phyloP scores from a whole-genome alignment of 495 filamentous ascomycete species.

The Neurospora terricola region DNA sequence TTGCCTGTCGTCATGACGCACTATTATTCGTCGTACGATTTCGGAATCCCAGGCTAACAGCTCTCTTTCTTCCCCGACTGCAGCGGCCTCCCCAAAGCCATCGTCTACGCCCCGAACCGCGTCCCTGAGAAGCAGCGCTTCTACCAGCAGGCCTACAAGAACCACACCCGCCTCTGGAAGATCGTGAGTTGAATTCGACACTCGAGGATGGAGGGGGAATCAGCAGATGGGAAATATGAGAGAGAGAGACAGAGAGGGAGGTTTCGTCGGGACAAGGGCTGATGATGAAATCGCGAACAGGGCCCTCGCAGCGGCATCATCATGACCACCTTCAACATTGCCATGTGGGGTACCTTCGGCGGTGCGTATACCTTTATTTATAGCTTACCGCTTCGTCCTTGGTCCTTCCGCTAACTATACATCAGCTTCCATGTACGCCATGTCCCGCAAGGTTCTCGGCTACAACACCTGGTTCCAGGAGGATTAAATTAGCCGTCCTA shows the following conservation, averaged over 20 bases:
- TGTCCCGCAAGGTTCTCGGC: constrained; percentile 49
- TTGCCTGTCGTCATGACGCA: not conserved
- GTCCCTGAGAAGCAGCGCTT: constrained; percentile 75
- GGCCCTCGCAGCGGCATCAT: constrained; percentile 55
- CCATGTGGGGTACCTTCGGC: constrained; percentile 52
- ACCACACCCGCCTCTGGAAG: constrained; percentile 68
- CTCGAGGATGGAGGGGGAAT: not conserved
- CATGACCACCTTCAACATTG: constrained; percentile 63
- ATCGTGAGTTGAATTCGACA: constrained; percentile 54
- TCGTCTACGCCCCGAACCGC: constrained; percentile 58
- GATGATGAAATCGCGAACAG: constrained; percentile 28
- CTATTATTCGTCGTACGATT: constrained; percentile 14
- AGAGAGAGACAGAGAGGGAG: not conserved
- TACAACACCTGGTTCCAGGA: constrained; percentile 84
- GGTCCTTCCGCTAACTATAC: constrained; percentile 36
- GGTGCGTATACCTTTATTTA: constrained; percentile 22
- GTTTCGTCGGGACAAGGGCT: not conserved
- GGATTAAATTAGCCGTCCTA: constrained; percentile 32
- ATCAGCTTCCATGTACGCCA: constrained; percentile 50
- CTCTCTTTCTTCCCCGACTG: not conserved
- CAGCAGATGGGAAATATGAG: not conserved
- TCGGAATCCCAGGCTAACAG: constrained; percentile 6
- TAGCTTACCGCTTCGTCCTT: constrained; percentile 8
- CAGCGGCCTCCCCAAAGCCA: constrained; percentile 48
- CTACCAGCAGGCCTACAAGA: constrained; percentile 67